Evolutionary conservation across 352 stramenopile genomes (phyloP).

Genomic region (Blastocystis sp.): DNA sequence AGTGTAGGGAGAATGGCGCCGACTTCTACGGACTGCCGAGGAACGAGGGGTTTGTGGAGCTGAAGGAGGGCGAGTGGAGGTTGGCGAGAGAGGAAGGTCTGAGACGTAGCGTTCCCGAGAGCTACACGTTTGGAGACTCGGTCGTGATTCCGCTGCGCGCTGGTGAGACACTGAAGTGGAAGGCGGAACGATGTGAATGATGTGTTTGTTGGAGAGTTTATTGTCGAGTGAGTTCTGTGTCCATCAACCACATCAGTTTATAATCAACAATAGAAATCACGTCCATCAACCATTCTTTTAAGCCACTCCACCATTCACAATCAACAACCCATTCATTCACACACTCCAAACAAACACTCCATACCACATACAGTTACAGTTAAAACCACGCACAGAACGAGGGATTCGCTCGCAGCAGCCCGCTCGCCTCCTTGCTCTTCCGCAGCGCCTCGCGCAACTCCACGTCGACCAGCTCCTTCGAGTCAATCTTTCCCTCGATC

Average conservation of each 20-base stretch:
- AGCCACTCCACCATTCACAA: no score
- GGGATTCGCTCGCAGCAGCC: neutral
- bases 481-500: neutral
- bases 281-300: no score
- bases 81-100: neutral
- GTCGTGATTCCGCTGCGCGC: conserved; percentile 26
- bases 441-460: neutral
- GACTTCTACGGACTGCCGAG: conserved; percentile 88
- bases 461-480: neutral
- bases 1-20: conserved; percentile 74
- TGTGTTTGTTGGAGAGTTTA: neutral
- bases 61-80: conserved; percentile 29
- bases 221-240: no score
- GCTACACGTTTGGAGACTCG: conserved; percentile 30
- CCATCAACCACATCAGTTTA: no score
- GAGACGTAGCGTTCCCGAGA: neutral
- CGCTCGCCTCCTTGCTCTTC: neutral
- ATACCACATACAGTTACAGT: no score
- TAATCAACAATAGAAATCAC: no score
- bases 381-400: conserved; percentile 44
- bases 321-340: no score
- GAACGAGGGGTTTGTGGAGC: conserved; percentile 63
- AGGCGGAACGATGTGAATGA: neutral
- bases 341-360: no score
- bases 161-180: conserved; percentile 31